A percentile compares a stretch with the other conserved stretches of the same genome.
phyloP scores from a whole-genome alignment of 768 basidiomycete genomes.

The Chlorophyllum brunneum region DNA sequence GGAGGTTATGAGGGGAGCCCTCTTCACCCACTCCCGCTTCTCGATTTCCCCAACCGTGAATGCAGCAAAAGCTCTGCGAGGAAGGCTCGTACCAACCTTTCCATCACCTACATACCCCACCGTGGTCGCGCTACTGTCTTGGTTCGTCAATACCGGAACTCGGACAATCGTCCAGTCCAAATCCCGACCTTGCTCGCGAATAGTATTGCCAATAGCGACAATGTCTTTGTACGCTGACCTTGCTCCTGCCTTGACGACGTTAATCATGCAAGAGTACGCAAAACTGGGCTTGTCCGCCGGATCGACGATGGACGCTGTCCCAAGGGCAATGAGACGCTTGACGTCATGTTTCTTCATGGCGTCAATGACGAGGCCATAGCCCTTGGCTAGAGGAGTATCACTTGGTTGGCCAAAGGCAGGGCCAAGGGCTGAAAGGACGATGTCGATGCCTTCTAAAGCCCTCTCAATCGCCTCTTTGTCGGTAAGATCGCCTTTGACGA shows the following conservation, averaged over 20 bases:
- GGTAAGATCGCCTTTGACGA: conserved; percentile 54
- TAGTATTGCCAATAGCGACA: conserved; percentile 55
- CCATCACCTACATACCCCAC: conserved; percentile 71
- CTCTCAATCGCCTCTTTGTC: conserved; percentile 44
- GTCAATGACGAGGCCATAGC: conserved; percentile 52
- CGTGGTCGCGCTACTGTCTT: conserved; percentile 38
- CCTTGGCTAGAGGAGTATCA: conserved; percentile 58
- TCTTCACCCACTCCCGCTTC: conserved; percentile 56
- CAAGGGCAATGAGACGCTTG: conserved; percentile 61
- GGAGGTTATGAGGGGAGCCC: conserved; percentile 39
- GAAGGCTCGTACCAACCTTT: conserved; percentile 42
- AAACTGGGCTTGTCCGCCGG: conserved; percentile 52
- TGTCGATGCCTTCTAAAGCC: conserved; percentile 55
- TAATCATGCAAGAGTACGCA: conserved; percentile 40
- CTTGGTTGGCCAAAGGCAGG: conserved; percentile 42
- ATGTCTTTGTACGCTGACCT: conserved; percentile 64
- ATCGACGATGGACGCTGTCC: conserved; percentile 64
- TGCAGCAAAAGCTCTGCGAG: conserved; percentile 55
- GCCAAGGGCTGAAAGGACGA: conserved; percentile 66
- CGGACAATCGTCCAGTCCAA: conserved; percentile 70
- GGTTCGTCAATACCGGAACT: conserved; percentile 59
- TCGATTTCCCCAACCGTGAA: conserved; percentile 59
- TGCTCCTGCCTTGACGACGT: conserved; percentile 38
- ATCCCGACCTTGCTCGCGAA: conserved; percentile 43
- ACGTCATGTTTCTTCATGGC: conserved; percentile 50